These are phyloP conservation scores for Linnemannia hyalina DNA, from an alignment of 192 early-diverging fungal species.

Conservation along the genomic window DNA sequence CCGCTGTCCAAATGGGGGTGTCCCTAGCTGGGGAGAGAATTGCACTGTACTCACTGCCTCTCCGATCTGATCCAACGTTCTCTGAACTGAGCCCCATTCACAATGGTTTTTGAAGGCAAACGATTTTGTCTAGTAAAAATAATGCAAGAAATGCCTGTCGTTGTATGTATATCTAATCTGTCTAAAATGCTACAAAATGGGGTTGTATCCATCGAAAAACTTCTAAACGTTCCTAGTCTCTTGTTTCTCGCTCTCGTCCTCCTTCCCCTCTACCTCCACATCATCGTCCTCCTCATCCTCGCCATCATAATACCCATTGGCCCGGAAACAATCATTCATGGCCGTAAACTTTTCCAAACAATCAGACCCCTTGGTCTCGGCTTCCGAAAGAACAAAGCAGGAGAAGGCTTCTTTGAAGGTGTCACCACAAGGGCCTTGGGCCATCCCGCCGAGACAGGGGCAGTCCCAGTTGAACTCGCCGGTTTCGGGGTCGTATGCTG, in stretches of 20 bases:
- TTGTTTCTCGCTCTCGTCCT: conserved; percentile 9
- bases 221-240: neutral
- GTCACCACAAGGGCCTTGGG: conserved; percentile 94
- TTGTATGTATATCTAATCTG: neutral
- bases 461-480: conserved; percentile 98
- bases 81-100: no score
- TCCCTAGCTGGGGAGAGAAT: no score
- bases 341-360: conserved; percentile 92
- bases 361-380: conserved; percentile 96
- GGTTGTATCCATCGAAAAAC: neutral
- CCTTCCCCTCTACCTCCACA: conserved; percentile 57
- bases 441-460: conserved; percentile 96
- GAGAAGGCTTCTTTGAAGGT: conserved; percentile 97
- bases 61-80: no score
- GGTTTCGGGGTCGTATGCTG: conserved; percentile 81
- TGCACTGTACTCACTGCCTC: no score
- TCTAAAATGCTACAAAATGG: neutral
- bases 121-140: neutral
- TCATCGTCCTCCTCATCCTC: conserved; percentile 63
- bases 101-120: no score
- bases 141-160: neutral
- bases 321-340: conserved; percentile 94
- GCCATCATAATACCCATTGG: conserved; percentile 86
- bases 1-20: neutral
- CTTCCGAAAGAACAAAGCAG: conserved; percentile 94